Conservation (phyloP, 2,329 filamentous ascomycete genomes). For the Rhinocladiella similis region DNA sequence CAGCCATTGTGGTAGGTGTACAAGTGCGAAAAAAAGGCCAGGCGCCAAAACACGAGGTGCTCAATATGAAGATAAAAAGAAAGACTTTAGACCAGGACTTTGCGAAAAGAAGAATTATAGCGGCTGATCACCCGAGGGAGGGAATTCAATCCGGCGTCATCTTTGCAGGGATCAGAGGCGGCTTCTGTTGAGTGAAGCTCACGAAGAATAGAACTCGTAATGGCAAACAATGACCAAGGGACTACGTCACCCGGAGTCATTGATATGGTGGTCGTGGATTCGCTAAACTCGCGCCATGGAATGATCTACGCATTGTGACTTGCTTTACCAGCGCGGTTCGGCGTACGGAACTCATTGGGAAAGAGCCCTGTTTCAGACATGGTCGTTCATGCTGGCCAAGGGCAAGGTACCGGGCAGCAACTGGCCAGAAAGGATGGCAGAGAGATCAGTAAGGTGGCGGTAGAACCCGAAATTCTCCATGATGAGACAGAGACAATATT, state of each 20-base stretch:
- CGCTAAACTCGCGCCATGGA: background rate
- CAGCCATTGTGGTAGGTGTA: slow-evolving; percentile 5
- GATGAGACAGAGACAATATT: background rate
- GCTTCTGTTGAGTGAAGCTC: background rate
- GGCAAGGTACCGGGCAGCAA: background rate
- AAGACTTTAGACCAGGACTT: too few species aligned
- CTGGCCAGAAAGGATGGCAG: background rate
- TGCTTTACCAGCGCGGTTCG: background rate
- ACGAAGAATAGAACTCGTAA: background rate
- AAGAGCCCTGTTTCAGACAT: background rate
- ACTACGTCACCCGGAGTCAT: background rate
- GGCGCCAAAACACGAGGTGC: background rate
- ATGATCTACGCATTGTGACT: background rate
- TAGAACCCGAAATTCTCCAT: background rate
- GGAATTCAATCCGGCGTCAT: background rate
- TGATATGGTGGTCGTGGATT: background rate
- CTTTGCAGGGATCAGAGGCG: background rate
- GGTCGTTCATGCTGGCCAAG: background rate
- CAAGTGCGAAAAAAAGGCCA: background rate
- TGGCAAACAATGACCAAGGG: background rate
- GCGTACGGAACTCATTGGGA: background rate
- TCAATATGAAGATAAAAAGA: background rate
- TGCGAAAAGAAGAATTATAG: background rate
- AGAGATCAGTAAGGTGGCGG: background rate
- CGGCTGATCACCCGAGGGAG: background rate